Base-by-base conservation (phyloP, 805 yeast species). In the Wickerhamomyces queroliae region DNA sequence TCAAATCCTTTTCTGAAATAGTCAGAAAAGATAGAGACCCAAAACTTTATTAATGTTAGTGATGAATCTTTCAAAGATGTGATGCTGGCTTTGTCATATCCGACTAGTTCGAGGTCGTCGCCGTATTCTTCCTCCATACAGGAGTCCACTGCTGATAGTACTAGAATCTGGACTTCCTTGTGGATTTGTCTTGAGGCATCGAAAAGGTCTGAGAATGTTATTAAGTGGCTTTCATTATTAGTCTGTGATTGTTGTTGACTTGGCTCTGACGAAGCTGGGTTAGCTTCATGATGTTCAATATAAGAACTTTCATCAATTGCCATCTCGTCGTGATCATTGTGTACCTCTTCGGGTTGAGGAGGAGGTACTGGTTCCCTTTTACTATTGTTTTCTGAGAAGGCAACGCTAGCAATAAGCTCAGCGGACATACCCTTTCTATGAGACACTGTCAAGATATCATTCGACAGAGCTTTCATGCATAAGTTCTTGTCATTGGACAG, bases 401-500 rank as follows among this genome's bases (percentile, higher is more conserved):
- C 66, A 26, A 45, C 64, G 1, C 45, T 42, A 0, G 77, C 74
- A 15, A 76, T 74, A n/a, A 63, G 38, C 21, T 58, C 56, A 1
- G 79, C 76, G 4, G 70, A 63, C 76, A 75, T 70, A 0, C 62
- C 67, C 35, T 58, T 56, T 18, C 68, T 55, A 42, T 53, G 67
- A 0, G 71, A 63, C 2, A 88, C 80, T 0, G 95, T 87, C 33
- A 78, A 59, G 0, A 84, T 55, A 3, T 68, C 79, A 51, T 86
- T 80, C 3, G 81, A 60, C 33, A 88, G 60, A 0, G 96, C 95
- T 57, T 83, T 84, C 45, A 76, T 58, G 57, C 96, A 87, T 8
- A 90, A 66, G 55, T 89, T 90, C 49, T 79, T 83, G 57, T 90
- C 97, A 55, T 90, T 85, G 0, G 96, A 82, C 43, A 89, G 52